Evolutionary conservation across 805 yeast genomes (phyloP).

Genomic region (Suhomyces sp.): DNA sequence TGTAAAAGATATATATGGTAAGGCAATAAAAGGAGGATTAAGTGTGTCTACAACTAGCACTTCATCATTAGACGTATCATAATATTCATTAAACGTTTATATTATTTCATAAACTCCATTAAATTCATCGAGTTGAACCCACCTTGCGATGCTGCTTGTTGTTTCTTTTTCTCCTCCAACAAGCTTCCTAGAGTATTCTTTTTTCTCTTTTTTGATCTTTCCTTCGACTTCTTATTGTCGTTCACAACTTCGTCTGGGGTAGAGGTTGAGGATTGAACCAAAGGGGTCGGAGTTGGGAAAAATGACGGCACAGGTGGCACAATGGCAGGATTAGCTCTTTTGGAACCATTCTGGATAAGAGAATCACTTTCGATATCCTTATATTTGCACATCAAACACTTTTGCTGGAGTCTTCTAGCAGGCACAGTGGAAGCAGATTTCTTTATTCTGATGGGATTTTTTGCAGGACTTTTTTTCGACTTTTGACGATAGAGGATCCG

Average conservation of each 20-base stretch:
- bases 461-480: not conserved
- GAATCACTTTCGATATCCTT: conserved; percentile 8
- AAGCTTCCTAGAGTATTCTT: conserved; percentile 42
- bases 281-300: too few relatives aligned
- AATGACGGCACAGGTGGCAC: too few relatives aligned
- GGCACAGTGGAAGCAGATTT: conserved; percentile 5
- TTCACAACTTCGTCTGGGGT: not conserved
- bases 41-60: too few relatives aligned
- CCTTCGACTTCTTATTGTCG: conserved; percentile 3
- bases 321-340: too few relatives aligned
- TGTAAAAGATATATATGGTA: conserved; percentile 1
- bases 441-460: conserved; percentile 1
- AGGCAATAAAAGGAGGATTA: too few relatives aligned
- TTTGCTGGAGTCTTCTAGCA: conserved; percentile 13
- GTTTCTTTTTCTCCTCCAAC: conserved; percentile 42
- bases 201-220: conserved; percentile 42
- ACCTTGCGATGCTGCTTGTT: conserved; percentile 27
- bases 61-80: too few relatives aligned
- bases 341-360: conserved; percentile 8
- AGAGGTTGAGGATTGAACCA: too few relatives aligned
- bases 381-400: conserved; percentile 21
- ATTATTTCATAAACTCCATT: conserved; percentile 34
- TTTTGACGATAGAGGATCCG: conserved; percentile 20
- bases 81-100: too few relatives aligned
- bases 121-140: conserved; percentile 41